Percentiles rank a stretch among this genome's conserved stretches.
phyloP scores from a whole-genome alignment of 176 grass and related monocot genomes.

The Oryza australiensis region DNA sequence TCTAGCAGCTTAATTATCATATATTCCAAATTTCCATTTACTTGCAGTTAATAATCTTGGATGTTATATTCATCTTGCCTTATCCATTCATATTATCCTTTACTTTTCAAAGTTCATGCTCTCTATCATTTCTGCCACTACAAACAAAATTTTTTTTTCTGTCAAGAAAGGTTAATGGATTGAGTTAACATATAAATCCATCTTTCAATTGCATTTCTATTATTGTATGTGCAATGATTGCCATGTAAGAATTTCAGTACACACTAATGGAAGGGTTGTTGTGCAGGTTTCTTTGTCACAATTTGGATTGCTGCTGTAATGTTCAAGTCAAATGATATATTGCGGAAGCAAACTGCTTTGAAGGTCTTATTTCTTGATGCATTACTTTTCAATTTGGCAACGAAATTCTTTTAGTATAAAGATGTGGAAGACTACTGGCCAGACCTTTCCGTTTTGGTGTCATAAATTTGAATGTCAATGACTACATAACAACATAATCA shows the following conservation, averaged over 20 bases:
- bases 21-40: background rate
- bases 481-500: background rate
- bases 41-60: background rate
- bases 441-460: slow-evolving; percentile 1
- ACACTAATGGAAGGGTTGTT: slow-evolving; percentile 34
- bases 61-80: background rate
- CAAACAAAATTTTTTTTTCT: background rate
- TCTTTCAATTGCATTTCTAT: background rate
- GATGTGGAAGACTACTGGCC: background rate
- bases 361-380: slow-evolving; percentile 55
- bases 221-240: slow-evolving; percentile 5
- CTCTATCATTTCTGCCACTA: background rate
- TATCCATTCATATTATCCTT: slow-evolving; percentile 10
- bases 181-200: background rate
- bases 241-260: slow-evolving; percentile 16
- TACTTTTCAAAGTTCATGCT: background rate
- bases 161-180: background rate
- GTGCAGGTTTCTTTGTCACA: slow-evolving; percentile 92
- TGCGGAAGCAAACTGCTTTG: slow-evolving; percentile 94
- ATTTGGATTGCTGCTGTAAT: slow-evolving; percentile 97
- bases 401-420: background rate
- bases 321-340: slow-evolving; percentile 99
- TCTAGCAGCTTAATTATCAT: background rate
- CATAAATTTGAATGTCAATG: slow-evolving; percentile 17
- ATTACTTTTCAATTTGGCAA: slow-evolving; percentile 16